Evolutionary conservation across 257 asterid species (phyloP).

Genomic region (Mentha longifolia): DNA sequence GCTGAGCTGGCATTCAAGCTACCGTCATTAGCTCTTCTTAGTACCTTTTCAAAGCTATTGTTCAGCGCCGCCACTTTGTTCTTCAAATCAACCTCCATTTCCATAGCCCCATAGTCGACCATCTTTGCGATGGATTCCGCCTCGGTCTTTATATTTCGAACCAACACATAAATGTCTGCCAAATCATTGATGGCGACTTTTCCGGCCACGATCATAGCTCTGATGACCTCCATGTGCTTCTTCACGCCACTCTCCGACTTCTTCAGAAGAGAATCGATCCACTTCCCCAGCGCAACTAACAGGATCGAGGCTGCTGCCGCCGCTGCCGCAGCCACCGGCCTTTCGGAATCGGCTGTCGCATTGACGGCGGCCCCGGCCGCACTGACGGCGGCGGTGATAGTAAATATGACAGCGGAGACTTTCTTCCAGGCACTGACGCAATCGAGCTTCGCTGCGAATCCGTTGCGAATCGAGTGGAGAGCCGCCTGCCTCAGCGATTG

Average conservation of each 20-base stretch:
- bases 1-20: not conserved
- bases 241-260: not conserved
- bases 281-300: not conserved
- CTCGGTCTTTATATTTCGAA: not conserved
- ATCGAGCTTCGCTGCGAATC: not conserved
- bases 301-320: not conserved
- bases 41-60: not conserved
- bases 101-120: not conserved
- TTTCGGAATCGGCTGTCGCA: not conserved
- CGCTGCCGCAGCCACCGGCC: not conserved
- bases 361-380: not conserved
- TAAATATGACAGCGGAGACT: not conserved
- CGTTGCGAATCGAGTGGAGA: not conserved
- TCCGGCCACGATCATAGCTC: not conserved
- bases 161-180: not conserved
- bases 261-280: no score
- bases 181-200: no score
- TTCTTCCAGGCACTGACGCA: not conserved
- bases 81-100: not conserved
- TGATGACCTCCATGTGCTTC: not conserved
- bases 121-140: not conserved
- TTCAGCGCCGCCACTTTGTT: not conserved
- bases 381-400: not conserved
- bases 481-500: not conserved
- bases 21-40: no score